Evolutionary conservation across 177 flowering plant genomes (phyloP).

Genomic region (Vitis hybrid): DNA sequence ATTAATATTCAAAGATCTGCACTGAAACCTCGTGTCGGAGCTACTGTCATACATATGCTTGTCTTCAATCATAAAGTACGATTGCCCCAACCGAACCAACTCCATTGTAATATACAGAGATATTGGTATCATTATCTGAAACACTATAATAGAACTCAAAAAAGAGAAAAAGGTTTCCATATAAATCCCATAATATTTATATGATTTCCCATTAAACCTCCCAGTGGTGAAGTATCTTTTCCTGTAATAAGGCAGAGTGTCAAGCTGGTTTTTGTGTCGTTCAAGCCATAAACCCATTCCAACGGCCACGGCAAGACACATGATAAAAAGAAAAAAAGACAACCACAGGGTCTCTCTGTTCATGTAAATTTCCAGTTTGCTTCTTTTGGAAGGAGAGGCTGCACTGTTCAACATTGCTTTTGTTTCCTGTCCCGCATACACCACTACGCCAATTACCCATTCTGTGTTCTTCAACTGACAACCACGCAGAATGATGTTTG

Average conservation of each 20-base stretch:
- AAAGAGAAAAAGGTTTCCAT: constrained; percentile 89
- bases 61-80: constrained; percentile 94
- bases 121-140: constrained; percentile 97
- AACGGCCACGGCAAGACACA: constrained; percentile 79
- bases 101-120: constrained; percentile 95
- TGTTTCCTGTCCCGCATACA: constrained; percentile 96
- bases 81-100: constrained; percentile 88
- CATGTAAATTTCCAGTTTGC: constrained; percentile 82
- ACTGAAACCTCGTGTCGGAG: constrained; percentile 80
- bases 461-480: constrained; percentile 93
- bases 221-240: constrained; percentile 50
- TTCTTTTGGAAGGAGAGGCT: constrained; percentile 79
- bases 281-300: constrained; percentile 87
- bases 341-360: constrained; percentile 88
- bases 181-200: constrained; percentile 70
- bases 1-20: constrained; percentile 91
- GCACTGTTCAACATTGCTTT: constrained; percentile 97
- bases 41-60: constrained; percentile 62
- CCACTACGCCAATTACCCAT: constrained; percentile 87
- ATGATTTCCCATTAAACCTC: constrained; percentile 32
- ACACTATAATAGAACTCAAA: constrained; percentile 86
- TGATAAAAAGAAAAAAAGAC: constrained; percentile 74
- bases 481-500: constrained; percentile 89
- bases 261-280: constrained; percentile 60
- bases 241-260: constrained; percentile 78